phyloP scores from a whole-genome alignment of 2,329 filamentous ascomycete species.

The Penicillium sp. region DNA sequence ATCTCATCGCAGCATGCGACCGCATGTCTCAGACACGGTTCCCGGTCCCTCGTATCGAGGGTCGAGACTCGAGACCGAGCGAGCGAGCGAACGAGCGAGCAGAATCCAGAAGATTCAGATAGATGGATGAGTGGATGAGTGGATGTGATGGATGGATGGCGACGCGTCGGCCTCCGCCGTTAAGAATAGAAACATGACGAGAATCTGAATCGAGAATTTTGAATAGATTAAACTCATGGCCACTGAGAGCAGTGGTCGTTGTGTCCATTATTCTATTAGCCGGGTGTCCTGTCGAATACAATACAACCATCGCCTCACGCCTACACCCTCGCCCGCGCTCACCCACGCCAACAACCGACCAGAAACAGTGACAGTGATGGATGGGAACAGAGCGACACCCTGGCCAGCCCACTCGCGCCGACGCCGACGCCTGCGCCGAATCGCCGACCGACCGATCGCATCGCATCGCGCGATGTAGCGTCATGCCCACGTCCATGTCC shows the following conservation, averaged over 20 bases:
- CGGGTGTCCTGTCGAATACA: not conserved
- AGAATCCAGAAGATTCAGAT: not conserved
- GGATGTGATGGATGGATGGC: not conserved
- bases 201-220: too few species aligned
- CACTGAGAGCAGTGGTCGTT: too few species aligned
- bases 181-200: not conserved
- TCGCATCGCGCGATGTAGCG: not conserved
- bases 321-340: not conserved
- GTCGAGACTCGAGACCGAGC: not conserved
- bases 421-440: not conserved
- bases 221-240: too few species aligned
- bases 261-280: not conserved
- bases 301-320: not conserved
- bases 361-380: not conserved
- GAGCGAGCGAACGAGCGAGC: not conserved
- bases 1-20: too few species aligned
- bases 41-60: too few species aligned
- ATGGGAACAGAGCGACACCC: too few species aligned
- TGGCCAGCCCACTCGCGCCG: too few species aligned
- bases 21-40: too few species aligned
- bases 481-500: too few species aligned
- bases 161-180: not conserved
- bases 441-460: not conserved
- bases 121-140: too few species aligned
- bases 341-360: not conserved